Percentiles rank a stretch among this genome's conserved stretches.
These are phyloP conservation scores for Lathyrus sativus DNA, from an alignment of 306 rosid species.

Conservation along the genomic window DNA sequence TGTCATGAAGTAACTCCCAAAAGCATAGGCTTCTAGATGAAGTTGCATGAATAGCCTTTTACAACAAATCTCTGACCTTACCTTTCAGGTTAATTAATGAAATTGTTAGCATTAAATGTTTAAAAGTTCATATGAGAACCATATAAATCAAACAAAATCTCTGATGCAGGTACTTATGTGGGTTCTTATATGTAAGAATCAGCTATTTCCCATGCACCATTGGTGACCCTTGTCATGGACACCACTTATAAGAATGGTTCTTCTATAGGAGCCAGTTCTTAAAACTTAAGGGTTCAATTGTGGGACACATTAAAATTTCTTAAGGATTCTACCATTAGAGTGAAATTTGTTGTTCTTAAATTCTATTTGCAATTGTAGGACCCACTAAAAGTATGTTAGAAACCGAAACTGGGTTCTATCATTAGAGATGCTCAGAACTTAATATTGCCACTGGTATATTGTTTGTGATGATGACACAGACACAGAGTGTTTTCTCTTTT, in stretches of 20 bases:
- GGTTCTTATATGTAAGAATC: not conserved
- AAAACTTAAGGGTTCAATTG: not conserved
- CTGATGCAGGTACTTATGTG: conserved; percentile 3
- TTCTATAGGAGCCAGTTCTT: not conserved
- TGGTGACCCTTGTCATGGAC: conserved; percentile 4
- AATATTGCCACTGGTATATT: not conserved
- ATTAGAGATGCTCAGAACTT: not conserved
- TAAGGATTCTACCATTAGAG: not conserved
- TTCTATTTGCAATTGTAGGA: conserved; percentile 6
- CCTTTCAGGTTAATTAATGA: conserved; percentile 6
- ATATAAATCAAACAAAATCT: not conserved
- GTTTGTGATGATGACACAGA: not conserved
- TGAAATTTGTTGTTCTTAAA: not conserved
- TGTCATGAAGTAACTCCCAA: not conserved
- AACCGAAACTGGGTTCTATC: not conserved
- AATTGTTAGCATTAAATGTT: not conserved
- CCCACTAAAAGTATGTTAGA: conserved; percentile 10
- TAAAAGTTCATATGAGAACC: conserved; percentile 1
- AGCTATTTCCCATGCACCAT: not conserved
- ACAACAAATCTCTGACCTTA: not conserved
- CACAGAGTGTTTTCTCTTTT: not conserved
- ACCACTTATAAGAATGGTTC: not conserved
- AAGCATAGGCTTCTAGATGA: conserved; percentile 10
- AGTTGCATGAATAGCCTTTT: not conserved
- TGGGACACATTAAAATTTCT: not conserved